A percentile compares a stretch with the other conserved stretches of the same genome.
phyloP scores from a whole-genome alignment of 805 yeast genomes.

The Metschnikowia shivogae region DNA sequence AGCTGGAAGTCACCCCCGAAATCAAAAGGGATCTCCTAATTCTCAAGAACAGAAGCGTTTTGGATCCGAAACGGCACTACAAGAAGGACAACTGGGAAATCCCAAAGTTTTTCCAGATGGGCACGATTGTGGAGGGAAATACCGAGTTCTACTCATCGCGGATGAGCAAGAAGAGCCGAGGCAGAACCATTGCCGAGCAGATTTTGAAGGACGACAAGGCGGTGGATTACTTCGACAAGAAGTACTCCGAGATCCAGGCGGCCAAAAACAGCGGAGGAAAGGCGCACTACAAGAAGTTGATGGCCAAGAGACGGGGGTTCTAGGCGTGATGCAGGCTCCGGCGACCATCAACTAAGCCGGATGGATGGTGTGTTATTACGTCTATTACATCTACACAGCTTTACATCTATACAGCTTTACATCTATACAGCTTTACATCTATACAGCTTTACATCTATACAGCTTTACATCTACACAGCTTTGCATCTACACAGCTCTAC shows the following conservation, averaged over 20 bases:
- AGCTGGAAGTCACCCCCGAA: slow-evolving; percentile 34
- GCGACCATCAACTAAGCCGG: no score
- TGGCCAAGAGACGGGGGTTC: slow-evolving; percentile 54
- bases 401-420: no score
- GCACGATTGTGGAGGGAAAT: slow-evolving; percentile 80
- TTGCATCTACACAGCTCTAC: no score
- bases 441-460: not conserved
- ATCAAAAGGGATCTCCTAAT: slow-evolving; percentile 74
- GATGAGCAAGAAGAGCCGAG: slow-evolving; percentile 66
- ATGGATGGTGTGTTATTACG: no score
- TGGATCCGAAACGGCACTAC: slow-evolving; percentile 95
- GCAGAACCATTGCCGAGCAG: slow-evolving; percentile 76
- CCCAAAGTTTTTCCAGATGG: slow-evolving; percentile 82
- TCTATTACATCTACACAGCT: no score
- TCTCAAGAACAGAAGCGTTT: slow-evolving; percentile 79
- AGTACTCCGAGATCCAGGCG: slow-evolving; percentile 74
- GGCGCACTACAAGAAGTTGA: slow-evolving; percentile 58
- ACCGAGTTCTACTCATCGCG: slow-evolving; percentile 72
- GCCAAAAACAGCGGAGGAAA: slow-evolving; percentile 61
- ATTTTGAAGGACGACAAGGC: slow-evolving; percentile 69
- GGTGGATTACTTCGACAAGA: slow-evolving; percentile 76
- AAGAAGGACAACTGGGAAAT: slow-evolving; percentile 76
- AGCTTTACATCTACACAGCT: no score
- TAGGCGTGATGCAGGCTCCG: slow-evolving; percentile 9
- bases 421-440: not conserved